phyloP scores from a whole-genome alignment of 257 asterid genomes.

The Solanum etuberosum region DNA sequence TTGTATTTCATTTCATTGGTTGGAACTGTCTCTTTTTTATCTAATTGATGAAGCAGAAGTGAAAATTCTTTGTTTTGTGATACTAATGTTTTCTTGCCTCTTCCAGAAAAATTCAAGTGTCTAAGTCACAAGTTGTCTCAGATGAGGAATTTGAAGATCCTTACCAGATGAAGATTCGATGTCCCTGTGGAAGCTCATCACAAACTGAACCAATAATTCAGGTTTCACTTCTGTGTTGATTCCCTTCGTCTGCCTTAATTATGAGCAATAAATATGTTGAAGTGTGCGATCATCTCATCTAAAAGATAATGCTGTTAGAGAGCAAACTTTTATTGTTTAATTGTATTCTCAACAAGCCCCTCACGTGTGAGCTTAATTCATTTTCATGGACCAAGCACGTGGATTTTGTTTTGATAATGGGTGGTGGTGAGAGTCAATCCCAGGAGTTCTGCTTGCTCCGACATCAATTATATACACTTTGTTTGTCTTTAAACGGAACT shows the following conservation, averaged over 20 bases:
- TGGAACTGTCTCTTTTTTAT: neutral
- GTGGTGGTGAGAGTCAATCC: neutral
- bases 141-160: constrained; percentile 69
- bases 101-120: constrained; percentile 71
- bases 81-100: neutral
- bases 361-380: neutral
- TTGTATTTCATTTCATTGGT: neutral
- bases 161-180: constrained; percentile 54
- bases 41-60: neutral
- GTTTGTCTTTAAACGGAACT: neutral
- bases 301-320: neutral
- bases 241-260: neutral
- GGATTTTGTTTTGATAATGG: neutral
- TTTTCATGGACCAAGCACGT: neutral
- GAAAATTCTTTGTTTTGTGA: neutral
- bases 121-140: constrained; percentile 51
- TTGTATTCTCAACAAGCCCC: neutral
- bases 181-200: constrained; percentile 71
- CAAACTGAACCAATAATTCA: constrained; percentile 69
- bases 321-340: neutral
- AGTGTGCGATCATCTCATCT: neutral
- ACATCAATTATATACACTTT: neutral
- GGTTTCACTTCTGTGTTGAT: constrained; percentile 20
- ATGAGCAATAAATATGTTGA: neutral
- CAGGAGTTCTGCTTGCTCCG: neutral